Evolutionary conservation across 768 basidiomycete species (phyloP).

Genomic region (Lactarius hatsudake): DNA sequence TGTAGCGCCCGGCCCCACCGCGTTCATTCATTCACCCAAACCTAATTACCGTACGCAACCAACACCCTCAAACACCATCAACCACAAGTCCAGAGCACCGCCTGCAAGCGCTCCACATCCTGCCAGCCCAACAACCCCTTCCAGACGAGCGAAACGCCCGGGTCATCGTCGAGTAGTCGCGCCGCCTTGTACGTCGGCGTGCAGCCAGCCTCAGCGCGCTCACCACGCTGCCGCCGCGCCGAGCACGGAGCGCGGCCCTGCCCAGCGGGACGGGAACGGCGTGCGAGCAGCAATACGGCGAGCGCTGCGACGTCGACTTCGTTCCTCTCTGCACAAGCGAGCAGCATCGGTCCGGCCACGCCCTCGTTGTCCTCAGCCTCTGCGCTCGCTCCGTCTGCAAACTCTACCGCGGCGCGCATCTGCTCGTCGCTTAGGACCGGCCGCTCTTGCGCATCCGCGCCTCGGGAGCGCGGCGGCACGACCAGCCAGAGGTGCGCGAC

Average conservation of each 20-base stretch:
- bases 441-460: not conserved
- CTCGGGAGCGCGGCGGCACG: constrained; percentile 4
- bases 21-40: too few relatives aligned
- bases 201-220: not conserved
- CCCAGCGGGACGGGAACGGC: not conserved
- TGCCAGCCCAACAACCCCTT: constrained; percentile 15
- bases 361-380: not conserved
- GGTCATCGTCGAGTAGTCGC: constrained; percentile 3
- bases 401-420: constrained; percentile 7
- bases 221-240: not conserved
- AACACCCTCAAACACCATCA: not conserved
- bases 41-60: not conserved
- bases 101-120: constrained; percentile 19
- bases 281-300: constrained; percentile 5
- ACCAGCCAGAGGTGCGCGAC: constrained; percentile 16
- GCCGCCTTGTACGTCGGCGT: not conserved
- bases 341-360: not conserved
- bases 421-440: constrained; percentile 5
- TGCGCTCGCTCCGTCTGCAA: not conserved
- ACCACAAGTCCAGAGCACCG: not conserved
- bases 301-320: constrained; percentile 17
- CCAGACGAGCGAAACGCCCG: constrained; percentile 2
- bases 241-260: not conserved
- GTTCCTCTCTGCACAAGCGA: constrained; percentile 4
- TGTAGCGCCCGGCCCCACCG: not conserved